A percentile compares a stretch with the other conserved stretches of the same genome.
Evolutionary conservation across 345 rosid species (phyloP).

Genomic region (Camelina neglecta): DNA sequence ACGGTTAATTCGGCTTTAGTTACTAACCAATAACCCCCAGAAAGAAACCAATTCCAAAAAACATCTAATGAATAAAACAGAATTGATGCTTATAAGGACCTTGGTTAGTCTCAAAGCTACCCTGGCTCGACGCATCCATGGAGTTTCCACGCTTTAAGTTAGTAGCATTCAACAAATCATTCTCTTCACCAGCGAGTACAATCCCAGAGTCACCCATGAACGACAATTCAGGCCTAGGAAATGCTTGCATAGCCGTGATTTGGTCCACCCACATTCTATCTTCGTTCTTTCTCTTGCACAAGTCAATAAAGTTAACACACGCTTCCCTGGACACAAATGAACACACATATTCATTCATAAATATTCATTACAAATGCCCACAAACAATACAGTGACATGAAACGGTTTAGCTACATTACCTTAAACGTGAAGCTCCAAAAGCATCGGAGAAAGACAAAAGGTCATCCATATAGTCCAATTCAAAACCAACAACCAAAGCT

Average conservation of each 20-base stretch:
- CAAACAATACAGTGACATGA: background rate
- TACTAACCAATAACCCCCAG: background rate
- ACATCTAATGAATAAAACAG: conserved; percentile 1
- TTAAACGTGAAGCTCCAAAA: conserved; percentile 92
- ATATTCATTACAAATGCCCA: background rate
- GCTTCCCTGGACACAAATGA: conserved; percentile 65
- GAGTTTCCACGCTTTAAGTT: conserved; percentile 52
- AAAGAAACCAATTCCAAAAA: conserved; percentile 3
- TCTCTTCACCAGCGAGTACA: conserved; percentile 75
- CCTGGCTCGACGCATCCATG: conserved; percentile 57
- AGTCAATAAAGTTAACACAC: conserved; percentile 78
- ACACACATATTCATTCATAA: conserved; percentile 1
- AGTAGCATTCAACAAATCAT: conserved; percentile 47
- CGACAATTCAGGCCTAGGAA: conserved; percentile 70
- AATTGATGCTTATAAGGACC: conserved; percentile 46
- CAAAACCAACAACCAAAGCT: conserved; percentile 90
- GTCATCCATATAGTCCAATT: conserved; percentile 67
- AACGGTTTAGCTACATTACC: conserved; percentile 50
- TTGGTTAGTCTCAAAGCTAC: conserved; percentile 63
- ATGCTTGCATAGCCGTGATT: conserved; percentile 90
- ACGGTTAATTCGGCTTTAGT: background rate
- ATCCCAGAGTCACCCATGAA: conserved; percentile 83
- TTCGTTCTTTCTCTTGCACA: conserved; percentile 96
- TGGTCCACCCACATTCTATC: conserved; percentile 95
- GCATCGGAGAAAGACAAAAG: conserved; percentile 85